Conservation (phyloP, 768 basidiomycete species). For the Punctularia strigosozonata region DNA sequence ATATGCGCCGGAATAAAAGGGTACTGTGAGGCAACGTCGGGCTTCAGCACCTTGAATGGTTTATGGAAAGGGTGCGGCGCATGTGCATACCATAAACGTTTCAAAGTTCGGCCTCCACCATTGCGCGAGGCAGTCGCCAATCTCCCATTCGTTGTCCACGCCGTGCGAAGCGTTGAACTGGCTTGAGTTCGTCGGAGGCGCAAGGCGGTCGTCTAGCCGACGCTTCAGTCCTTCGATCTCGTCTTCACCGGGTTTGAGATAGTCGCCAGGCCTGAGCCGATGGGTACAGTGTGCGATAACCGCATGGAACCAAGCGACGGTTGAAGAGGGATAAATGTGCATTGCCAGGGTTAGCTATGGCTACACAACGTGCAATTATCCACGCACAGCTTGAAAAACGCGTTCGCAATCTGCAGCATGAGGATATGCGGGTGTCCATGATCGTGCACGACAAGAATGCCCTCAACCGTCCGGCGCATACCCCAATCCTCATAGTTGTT, state of each 20-base stretch:
- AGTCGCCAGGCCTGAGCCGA: slow-evolving; percentile 79
- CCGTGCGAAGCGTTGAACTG: slow-evolving; percentile 71
- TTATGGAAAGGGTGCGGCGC: neutral
- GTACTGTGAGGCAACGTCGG: slow-evolving; percentile 39
- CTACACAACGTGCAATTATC: no score
- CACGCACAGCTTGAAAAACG: slow-evolving; percentile 96
- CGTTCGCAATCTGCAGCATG: slow-evolving; percentile 97
- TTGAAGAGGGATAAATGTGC: no score
- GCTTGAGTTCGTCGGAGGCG: slow-evolving; percentile 57
- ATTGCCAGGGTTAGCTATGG: no score
- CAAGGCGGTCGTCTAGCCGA: slow-evolving; percentile 81
- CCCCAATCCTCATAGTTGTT: slow-evolving; percentile 97
- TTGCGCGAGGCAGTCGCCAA: slow-evolving; percentile 91
- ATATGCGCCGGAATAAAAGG: slow-evolving; percentile 93
- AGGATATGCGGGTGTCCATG: slow-evolving; percentile 97
- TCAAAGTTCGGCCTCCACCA: slow-evolving; percentile 99
- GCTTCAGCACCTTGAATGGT: neutral
- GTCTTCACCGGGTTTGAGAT: slow-evolving; percentile 92
- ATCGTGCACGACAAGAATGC: slow-evolving; percentile 83
- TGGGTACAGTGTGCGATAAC: neutral
- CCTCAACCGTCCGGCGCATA: slow-evolving; percentile 92
- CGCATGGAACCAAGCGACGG: slow-evolving; percentile 1
- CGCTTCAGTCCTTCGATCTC: slow-evolving; percentile 86
- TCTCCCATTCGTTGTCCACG: slow-evolving; percentile 88
- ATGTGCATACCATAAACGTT: slow-evolving; percentile 81